These are phyloP conservation scores for Naganishia sp. DNA, from an alignment of 1,284 basidiomycete genomes.

Conservation along the genomic window DNA sequence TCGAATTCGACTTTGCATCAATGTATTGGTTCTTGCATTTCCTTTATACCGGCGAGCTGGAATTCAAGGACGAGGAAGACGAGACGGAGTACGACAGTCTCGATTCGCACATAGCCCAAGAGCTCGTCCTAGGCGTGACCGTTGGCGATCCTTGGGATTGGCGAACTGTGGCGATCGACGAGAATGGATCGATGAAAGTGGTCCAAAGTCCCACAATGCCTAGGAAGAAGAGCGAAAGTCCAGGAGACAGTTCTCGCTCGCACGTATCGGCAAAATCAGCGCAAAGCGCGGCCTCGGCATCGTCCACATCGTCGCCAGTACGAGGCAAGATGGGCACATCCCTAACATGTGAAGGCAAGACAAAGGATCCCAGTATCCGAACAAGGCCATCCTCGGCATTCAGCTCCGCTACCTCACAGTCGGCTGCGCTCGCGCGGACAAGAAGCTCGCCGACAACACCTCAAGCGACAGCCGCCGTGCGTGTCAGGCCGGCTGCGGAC, in stretches of 20 bases:
- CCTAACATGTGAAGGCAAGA: not conserved
- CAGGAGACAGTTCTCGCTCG: not conserved
- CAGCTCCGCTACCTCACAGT: slow-evolving; percentile 44
- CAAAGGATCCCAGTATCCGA: not conserved
- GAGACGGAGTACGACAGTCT: slow-evolving; percentile 56
- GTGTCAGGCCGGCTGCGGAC: slow-evolving; percentile 52
- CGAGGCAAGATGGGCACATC: not conserved
- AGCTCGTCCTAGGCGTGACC: slow-evolving; percentile 58
- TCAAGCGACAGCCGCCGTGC: too few species aligned
- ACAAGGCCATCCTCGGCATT: slow-evolving; percentile 50
- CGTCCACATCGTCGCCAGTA: not conserved
- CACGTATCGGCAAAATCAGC: slow-evolving; percentile 26
- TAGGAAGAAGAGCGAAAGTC: slow-evolving; percentile 33
- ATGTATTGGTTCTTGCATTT: slow-evolving; percentile 81
- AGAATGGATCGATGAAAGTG: slow-evolving; percentile 28
- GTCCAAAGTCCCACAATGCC: slow-evolving; percentile 30
- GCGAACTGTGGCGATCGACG: slow-evolving; percentile 55
- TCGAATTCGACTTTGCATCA: slow-evolving; percentile 78
- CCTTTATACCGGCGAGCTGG: slow-evolving; percentile 68
- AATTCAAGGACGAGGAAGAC: slow-evolving; percentile 59
- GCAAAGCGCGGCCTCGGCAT: not conserved
- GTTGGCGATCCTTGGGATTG: slow-evolving; percentile 65
- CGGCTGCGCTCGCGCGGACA: not conserved
- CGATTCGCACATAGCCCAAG: slow-evolving; percentile 53
- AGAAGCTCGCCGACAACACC: slow-evolving; percentile 5